Evolutionary conservation across 495 filamentous ascomycete genomes (phyloP).

Genomic region (Ascodesmis nigricans): DNA sequence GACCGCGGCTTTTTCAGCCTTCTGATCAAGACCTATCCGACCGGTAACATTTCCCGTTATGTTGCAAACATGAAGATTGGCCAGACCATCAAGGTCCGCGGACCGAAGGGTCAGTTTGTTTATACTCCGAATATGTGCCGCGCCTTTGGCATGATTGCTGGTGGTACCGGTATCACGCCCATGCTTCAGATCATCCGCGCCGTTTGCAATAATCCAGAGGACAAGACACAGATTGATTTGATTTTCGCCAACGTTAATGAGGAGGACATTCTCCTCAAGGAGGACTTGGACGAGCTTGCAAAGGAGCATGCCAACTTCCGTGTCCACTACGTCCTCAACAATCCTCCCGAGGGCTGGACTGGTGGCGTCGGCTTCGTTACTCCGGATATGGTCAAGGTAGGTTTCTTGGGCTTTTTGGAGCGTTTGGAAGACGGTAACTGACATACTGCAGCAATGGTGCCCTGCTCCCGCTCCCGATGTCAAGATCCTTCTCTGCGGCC

Average conservation of each 20-base stretch:
- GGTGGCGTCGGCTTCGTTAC: constrained; percentile 88
- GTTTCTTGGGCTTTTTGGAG: not conserved
- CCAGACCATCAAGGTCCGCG: constrained; percentile 63
- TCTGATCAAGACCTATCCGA: constrained; percentile 87
- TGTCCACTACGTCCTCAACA: constrained; percentile 86
- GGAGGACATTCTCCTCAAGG: constrained; percentile 76
- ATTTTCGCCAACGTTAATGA: constrained; percentile 88
- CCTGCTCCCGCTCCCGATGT: constrained; percentile 65
- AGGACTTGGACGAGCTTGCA: constrained; percentile 61
- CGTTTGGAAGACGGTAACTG: constrained; percentile 1
- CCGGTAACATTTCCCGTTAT: constrained; percentile 84
- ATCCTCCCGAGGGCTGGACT: constrained; percentile 71
- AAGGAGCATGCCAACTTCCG: constrained; percentile 57
- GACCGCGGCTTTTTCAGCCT: constrained; percentile 65
- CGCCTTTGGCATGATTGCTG: constrained; percentile 89
- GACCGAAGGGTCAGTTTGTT: constrained; percentile 90
- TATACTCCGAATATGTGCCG: constrained; percentile 86
- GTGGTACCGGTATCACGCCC: constrained; percentile 88
- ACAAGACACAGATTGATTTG: constrained; percentile 70
- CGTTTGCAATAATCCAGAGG: constrained; percentile 55
- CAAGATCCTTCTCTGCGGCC: constrained; percentile 85
- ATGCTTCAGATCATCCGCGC: constrained; percentile 90
- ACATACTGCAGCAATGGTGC: constrained; percentile 37
- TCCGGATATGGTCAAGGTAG: constrained; percentile 76
- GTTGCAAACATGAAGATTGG: constrained; percentile 61